Evolutionary conservation across 2,329 filamentous ascomycete species (phyloP).

Genomic region (Neoascochyta sp.): DNA sequence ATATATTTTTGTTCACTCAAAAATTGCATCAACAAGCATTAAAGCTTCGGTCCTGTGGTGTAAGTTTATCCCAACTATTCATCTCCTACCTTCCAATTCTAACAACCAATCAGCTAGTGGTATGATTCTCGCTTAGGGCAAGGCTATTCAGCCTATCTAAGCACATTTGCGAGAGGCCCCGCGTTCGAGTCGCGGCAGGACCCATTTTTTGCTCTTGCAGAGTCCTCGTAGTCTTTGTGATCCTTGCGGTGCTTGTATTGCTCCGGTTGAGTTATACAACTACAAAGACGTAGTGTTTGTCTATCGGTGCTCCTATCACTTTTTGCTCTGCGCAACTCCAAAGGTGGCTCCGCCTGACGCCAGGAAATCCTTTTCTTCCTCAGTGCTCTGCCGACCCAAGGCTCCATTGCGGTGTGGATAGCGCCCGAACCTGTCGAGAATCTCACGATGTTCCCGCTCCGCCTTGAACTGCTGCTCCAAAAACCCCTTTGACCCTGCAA

Average conservation of each 20-base stretch:
- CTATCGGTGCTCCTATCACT: conserved; percentile 1
- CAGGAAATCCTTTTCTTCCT: conserved; percentile 52
- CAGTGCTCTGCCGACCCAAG: conserved; percentile 49
- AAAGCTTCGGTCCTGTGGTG: conserved; percentile 43
- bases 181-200: conserved; percentile 35
- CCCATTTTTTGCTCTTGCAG: conserved; percentile 13
- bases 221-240: background rate
- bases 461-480: conserved; percentile 35
- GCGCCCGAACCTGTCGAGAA: conserved; percentile 54
- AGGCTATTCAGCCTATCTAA: too few species aligned
- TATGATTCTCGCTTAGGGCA: conserved; percentile 72
- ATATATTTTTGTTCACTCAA: rapidly evolving
- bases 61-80: conserved; percentile 1
- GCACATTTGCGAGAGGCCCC: conserved; percentile 35
- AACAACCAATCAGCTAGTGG: conserved; percentile 51
- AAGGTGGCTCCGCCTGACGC: conserved; percentile 44
- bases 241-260: background rate
- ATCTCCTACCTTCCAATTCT: background rate
- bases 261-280: background rate
- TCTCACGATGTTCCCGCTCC: conserved; percentile 48
- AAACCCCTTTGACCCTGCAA: conserved; percentile 24
- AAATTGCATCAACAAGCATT: conserved; percentile 3
- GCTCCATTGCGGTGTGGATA: conserved; percentile 58
- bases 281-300: background rate
- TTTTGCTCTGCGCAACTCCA: conserved; percentile 26